Base-by-base conservation (phyloP, 495 filamentous ascomycete species). In the Opeltia flavorubescens region DNA sequence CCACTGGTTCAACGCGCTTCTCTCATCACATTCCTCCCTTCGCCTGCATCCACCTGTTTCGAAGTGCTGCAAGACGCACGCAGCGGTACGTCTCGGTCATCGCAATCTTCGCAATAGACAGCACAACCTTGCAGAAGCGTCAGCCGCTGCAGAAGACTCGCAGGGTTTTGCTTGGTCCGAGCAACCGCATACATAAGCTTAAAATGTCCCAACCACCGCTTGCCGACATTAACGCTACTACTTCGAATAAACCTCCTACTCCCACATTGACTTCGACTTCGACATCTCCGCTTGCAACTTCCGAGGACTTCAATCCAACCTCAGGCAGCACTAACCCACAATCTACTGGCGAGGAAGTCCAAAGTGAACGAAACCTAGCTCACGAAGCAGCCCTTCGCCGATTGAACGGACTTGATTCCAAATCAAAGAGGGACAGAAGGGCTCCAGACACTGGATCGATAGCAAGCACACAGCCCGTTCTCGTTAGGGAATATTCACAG, bases 401-500 rank as follows among this genome's bases (percentile, higher is more conserved):
- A 44, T 24, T 18, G 12, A 44, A 31, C n/a, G 42, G 42, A 5
- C 26, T 28, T 9, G 29, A 33, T 27, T 29, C 25, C 21, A 17
- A 15, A 12, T 41, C 38, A 6, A 2, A 18, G n/a, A 41, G 11
- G 25, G 6, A 21, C 21, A 4, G 11, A 17, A 44, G 30, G n/a
- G 29, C 12, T 24, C 15, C 40, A 25, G 26, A 43, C 23, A 17
- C 44, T 21, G n/a, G 11, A 23, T 38, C 44, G n/a, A 15, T 24
- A 20, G 33, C 44, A 15, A 38, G 44, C 24, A 38, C 63, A 8
- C 65, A 67, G 44, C 69, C 69, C 2, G 68, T 72, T 1, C 58
- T 71, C 7, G 69, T 72, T 9, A 58, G 63, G 48, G 54, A 66
- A 9, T 70, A 70, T 50, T 67, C 65, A 18, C 60, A 63, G 33